Evolutionary conservation across 164 flowering plant species (phyloP), one percentile per base, ranked within the genome.

Genomic region (Tetracentron sinense): DNA sequence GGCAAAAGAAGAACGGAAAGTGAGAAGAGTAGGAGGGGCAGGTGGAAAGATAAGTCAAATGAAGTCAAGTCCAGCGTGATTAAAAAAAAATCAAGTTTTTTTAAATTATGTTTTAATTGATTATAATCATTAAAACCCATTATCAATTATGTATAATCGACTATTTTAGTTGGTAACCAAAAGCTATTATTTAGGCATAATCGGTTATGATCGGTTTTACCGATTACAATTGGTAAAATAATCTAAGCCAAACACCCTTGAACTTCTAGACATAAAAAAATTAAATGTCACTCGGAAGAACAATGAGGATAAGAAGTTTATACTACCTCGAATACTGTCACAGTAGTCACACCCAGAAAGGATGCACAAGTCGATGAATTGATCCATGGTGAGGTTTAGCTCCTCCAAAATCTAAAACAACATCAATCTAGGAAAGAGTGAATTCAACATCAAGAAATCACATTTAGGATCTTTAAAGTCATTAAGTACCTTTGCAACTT

Each of bases 271-370:
- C 14, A 38, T 38, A 1, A 38, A 8, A 4, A 8, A 38, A 3
- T 8, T 1, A 38, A 38, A 38, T 8, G 8, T 12, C 8, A 38
- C 8, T 8, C 2, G 44, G 11, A 38, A 38, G 44, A 8, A 16
- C 14, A 8, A 12, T 38, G 44, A 38, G 44, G 8, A 19, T 29
- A 21, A 53, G 12, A 3, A 20, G n/a, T 31, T 25, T 4, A 51
- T 26, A 44, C 44, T 82, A 95, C 99, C 99, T 85, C 87, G 75
- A 69, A 92, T 95, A 78, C 88, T 92, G 59, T 88, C 97, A 78
- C 97, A 95, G 64, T 95, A 92, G 69, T 95, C 99, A 79, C 99
- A 92, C 31, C 99, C 97, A 82, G 79, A 83, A 54, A 95, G 96
- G 73, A 95, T 88, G 81, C 97, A 92, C 78, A 95, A 72, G 77